Conservation (phyloP, 331 rosid genomes). For the Quercus phellos region DNA sequence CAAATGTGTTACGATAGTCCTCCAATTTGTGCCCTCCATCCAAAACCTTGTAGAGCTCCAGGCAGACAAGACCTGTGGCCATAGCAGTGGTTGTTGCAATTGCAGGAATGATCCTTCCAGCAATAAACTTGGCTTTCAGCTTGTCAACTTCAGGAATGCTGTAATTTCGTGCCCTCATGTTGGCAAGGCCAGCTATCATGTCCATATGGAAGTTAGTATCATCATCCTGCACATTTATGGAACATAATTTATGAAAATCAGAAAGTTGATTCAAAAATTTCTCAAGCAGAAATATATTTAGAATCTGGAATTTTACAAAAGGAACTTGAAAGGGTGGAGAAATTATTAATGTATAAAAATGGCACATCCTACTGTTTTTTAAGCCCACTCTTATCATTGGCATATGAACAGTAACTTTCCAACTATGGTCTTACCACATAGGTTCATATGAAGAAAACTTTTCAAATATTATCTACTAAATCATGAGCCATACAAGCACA, state of each 20-base stretch:
- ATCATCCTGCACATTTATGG: conserved; percentile 64
- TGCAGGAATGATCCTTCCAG: conserved; percentile 92
- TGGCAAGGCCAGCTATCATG: conserved; percentile 86
- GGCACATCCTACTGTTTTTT: background rate
- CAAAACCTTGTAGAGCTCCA: conserved; percentile 87
- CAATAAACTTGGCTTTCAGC: conserved; percentile 91
- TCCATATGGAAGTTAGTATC: conserved; percentile 94
- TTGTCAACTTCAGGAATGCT: conserved; percentile 94
- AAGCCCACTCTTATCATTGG: background rate
- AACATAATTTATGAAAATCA: background rate
- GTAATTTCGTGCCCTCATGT: conserved; percentile 94
- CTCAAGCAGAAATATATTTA: background rate
- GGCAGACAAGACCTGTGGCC: conserved; percentile 95
- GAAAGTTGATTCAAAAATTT: background rate
- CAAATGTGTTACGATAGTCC: conserved; percentile 81
- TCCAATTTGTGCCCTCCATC: conserved; percentile 76
- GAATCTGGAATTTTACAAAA: background rate
- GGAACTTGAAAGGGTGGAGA: background rate
- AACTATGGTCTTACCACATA: background rate
- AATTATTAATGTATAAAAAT: background rate
- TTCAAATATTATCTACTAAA: background rate
- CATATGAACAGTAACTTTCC: background rate
- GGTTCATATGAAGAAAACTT: no score
- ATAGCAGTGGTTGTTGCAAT: conserved; percentile 94
- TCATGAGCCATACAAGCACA: background rate